Base-by-base conservation (phyloP, 2,329 filamentous ascomycete species). In the Elsinoe australis region DNA sequence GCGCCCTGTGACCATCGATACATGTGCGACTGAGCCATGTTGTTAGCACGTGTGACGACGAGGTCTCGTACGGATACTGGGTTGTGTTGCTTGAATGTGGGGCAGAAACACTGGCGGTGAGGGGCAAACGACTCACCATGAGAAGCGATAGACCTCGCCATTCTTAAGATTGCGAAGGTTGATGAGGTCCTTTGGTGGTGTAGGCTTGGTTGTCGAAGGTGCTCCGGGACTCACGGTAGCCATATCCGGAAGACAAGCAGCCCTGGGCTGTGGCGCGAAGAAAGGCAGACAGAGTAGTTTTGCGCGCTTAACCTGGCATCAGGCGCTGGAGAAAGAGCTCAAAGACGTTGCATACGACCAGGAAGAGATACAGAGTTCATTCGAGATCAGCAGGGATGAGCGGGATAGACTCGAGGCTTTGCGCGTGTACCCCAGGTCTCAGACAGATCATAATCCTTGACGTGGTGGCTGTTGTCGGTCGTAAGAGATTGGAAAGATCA, bases 1-100 rank as follows among this genome's bases (percentile, higher is more conserved):
- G 50, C 29, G 52, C 52, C 22, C 52, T 36, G 39, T 54, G 52
- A 17, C 52, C 52, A 10, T 46, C 15, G 14, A 52, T 52, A 22
- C 52, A 51, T 35, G 45, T 48, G n/a, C 33, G 32, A 29, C 45
- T 48, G 33, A 34, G 24, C 26, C 33, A 39, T 32, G 45, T n/a
- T 38, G 34, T 48, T 17, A 48, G 45, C 45, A 39, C 39, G 39
- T 44, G 39, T 31, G 22, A n/a, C 17, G 39, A 15, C 21, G 10
- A 9, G 18, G 22, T 15, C 4, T 26, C 12, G 17, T 26, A 24
- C 36, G 36, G 10, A 12, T 21, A 28, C 36, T 15, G 17, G 36
- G 14, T 41, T 22, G n/a, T 12, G 36, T 41, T 26, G n/a, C 12
- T 26, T 14, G 28, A 26, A 41, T 44, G 39, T 26, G 39, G 39